Evolutionary conservation across 2,329 filamentous ascomycete genomes (phyloP).

Genomic region (Sordariomycetes sp.): DNA sequence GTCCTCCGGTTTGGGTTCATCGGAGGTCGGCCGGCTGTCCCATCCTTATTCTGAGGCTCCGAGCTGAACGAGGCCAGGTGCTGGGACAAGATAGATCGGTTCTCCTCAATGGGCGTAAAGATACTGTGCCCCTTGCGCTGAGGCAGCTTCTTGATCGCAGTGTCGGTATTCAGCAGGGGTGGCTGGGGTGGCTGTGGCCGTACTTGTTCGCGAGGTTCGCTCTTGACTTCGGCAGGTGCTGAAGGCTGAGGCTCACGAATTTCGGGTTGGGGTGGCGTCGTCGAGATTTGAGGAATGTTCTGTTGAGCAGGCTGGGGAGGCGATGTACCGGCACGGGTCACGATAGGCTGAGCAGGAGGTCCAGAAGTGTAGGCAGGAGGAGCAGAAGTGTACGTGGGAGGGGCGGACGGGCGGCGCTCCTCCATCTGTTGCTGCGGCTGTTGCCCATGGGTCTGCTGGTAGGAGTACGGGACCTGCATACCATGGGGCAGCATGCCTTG

Average conservation of each 20-base stretch:
- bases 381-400: constrained; percentile 56
- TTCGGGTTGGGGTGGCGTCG: constrained; percentile 38
- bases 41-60: constrained; percentile 58
- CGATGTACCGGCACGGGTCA: constrained; percentile 45
- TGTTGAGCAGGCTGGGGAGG: constrained; percentile 49
- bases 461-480: constrained; percentile 21
- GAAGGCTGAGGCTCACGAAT: constrained; percentile 42
- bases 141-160: constrained; percentile 52
- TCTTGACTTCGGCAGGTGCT: constrained; percentile 39
- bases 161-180: constrained; percentile 39
- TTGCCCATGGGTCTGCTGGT: constrained; percentile 20
- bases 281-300: constrained; percentile 39
- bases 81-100: constrained; percentile 76
- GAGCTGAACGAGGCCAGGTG: constrained; percentile 64
- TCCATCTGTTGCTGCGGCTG: constrained; percentile 40
- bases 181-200: constrained; percentile 20
- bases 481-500: constrained; percentile 27
- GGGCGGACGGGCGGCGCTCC: constrained; percentile 66
- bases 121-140: constrained; percentile 84
- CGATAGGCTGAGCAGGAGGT: constrained; percentile 37
- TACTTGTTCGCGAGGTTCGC: constrained; percentile 35
- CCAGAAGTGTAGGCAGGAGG: constrained; percentile 55
- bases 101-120: constrained; percentile 94
- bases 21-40: too few relatives aligned
- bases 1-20: constrained; percentile 49